Evolutionary conservation across 2,329 filamentous ascomycete genomes (phyloP), one percentile per base, ranked within the genome.

Genomic region (Amphichorda felina): DNA sequence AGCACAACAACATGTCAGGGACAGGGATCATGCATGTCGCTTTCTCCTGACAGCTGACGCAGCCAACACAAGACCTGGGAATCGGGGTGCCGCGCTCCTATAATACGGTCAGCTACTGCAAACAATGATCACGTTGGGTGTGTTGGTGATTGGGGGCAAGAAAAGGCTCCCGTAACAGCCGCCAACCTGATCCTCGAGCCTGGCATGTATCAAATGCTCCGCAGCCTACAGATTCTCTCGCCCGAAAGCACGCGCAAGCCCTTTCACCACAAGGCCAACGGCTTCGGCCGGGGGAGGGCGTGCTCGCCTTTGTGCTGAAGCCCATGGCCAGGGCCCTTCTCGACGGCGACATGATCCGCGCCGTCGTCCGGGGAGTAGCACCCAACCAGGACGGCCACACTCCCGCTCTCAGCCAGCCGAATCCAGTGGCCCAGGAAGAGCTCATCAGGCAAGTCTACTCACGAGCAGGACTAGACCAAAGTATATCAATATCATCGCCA

Each of bases 301-400:
- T 72, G 9, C 61, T 61, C 1, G 51, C 56, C 0, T 41, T 77
- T 0, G 49, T 75, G 0, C 41, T 79, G 0, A 77, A 77, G 46
- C 54, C 48, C 1, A 45, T 76, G 2, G 50, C 46, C 5, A 48
- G 57, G 2, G 74, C 74, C 0, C 37, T 76, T 4, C 48, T 30
- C 50, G 27, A 41, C 14, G 33, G 39, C 16, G 33, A 63, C 35
- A 51, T 49, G 34, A 56, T 64, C 29, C 50, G 57, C 2, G 57
- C 53, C 8, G 51, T 60, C 4, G 56, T 64, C 18, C 49, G 56
- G 2, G 33, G 14, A 6, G 11, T 21, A 8, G 24, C 22, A 21
- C 33, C 11, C 21, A 43, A 62, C 34, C 44, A 57, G 28, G 65
- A 69, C 38, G 68, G 66, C 1, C 44, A 49, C 2, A 64, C 62